Conservation (phyloP, 345 rosid genomes). For the Angophora floribunda region DNA sequence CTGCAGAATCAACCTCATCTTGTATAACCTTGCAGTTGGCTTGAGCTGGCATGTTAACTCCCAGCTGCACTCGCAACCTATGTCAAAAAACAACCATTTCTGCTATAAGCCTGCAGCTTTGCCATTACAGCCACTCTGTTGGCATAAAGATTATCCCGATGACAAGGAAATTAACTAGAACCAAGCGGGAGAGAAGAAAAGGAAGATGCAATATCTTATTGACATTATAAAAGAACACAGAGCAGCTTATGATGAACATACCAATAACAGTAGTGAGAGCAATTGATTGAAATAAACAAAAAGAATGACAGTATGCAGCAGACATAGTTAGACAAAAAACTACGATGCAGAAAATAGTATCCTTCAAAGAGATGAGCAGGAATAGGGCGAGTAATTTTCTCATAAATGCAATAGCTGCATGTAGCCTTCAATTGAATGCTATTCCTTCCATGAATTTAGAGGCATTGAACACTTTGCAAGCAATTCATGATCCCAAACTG, state of each 20-base stretch:
- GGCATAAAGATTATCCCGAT: not conserved
- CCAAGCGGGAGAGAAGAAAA: not conserved
- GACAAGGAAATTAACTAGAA: not conserved
- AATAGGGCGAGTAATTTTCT: not conserved
- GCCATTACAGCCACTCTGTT: not conserved
- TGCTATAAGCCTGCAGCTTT: not conserved
- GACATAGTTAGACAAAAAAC: not conserved
- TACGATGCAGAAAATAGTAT: not conserved
- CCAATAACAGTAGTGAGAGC: not conserved
- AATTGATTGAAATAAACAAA: not conserved
- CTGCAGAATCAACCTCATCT: slow-evolving; percentile 34
- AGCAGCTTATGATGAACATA: not conserved
- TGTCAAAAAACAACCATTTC: not conserved
- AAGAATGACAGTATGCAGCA: not conserved
- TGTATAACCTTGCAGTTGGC: slow-evolving; percentile 52
- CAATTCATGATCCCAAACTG: not conserved
- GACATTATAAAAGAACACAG: not conserved
- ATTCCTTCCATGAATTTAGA: not conserved
- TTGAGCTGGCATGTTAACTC: slow-evolving; percentile 97
- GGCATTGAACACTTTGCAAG: not conserved
- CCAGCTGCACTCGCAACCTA: slow-evolving; percentile 84
- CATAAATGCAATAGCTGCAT: not conserved
- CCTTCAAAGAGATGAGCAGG: not conserved
- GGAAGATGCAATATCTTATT: not conserved
- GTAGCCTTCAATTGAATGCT: not conserved